Evolutionary conservation across 768 basidiomycete genomes (phyloP).

Genomic region (Serendipita indica): DNA sequence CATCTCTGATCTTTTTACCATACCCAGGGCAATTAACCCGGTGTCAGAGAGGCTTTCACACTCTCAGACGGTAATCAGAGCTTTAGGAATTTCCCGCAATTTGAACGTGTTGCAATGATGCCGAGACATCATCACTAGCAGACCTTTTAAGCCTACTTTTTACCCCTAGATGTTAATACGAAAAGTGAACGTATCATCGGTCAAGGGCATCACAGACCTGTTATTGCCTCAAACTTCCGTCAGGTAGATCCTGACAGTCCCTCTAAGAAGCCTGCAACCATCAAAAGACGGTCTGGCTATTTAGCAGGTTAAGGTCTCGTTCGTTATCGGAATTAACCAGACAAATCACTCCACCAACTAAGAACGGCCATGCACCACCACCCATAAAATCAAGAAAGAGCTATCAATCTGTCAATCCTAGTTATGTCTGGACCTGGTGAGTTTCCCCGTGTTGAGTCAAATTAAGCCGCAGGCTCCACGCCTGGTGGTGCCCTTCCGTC

Average conservation of each 20-base stretch:
- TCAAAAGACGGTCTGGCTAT: slow-evolving; percentile 66
- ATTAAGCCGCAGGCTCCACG: slow-evolving; percentile 71
- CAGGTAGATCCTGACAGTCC: slow-evolving; percentile 68
- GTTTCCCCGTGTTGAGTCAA: slow-evolving; percentile 74
- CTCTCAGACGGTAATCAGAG: no score
- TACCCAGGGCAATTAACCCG: no score
- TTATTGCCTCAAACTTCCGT: slow-evolving; percentile 83
- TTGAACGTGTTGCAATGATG: no score
- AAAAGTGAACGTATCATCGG: no score
- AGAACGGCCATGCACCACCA: slow-evolving; percentile 84
- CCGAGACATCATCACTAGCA: no score
- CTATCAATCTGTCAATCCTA: slow-evolving; percentile 70
- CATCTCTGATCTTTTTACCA: no score
- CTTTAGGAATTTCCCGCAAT: no score
- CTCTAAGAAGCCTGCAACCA: slow-evolving; percentile 73
- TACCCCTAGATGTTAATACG: no score
- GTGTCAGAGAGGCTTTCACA: no score
- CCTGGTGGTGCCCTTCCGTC: slow-evolving; percentile 72
- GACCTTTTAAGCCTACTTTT: no score
- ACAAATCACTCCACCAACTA: slow-evolving; percentile 90
- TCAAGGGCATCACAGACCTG: slow-evolving; percentile 86
- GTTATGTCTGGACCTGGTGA: slow-evolving; percentile 68
- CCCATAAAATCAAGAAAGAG: slow-evolving; percentile 76
- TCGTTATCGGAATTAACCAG: slow-evolving; percentile 94
- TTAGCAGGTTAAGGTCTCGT: slow-evolving; percentile 90